These are phyloP conservation scores for Agroathelia rolfsii DNA, from an alignment of 1,284 basidiomycete genomes.

Conservation along the genomic window DNA sequence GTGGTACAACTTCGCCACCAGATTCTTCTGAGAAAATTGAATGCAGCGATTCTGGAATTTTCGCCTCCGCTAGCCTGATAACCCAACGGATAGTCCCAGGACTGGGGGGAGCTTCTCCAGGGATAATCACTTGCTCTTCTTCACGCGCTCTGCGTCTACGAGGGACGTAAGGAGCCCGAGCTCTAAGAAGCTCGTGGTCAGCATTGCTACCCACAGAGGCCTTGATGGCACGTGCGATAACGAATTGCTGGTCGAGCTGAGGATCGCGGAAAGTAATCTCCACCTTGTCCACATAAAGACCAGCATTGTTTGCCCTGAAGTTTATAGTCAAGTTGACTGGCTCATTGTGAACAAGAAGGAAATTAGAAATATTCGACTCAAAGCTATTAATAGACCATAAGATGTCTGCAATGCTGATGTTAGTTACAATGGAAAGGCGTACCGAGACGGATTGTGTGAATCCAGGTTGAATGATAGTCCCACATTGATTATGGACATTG, in stretches of 20 bases:
- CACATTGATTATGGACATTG: no score
- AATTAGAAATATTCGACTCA: no score
- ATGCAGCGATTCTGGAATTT: slow-evolving; percentile 13
- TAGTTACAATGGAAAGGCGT: no score
- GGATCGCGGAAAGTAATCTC: slow-evolving; percentile 33
- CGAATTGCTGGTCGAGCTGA: slow-evolving; percentile 28
- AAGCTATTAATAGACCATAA: no score
- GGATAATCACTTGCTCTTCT: slow-evolving; percentile 20
- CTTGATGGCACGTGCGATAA: slow-evolving; percentile 31
- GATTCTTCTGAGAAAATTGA: slow-evolving; percentile 9
- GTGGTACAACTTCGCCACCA: slow-evolving; percentile 14
- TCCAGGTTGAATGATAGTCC: no score
- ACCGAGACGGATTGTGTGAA: no score
- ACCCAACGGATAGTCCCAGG: slow-evolving; percentile 14
- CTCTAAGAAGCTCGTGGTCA: slow-evolving; percentile 18
- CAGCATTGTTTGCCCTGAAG: slow-evolving; percentile 25
- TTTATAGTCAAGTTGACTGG: slow-evolving; percentile 23
- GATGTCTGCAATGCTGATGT: no score
- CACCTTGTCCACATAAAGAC: slow-evolving; percentile 22
- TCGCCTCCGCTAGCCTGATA: slow-evolving; percentile 12
- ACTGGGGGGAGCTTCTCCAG: slow-evolving; percentile 9
- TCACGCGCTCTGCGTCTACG: slow-evolving; percentile 20
- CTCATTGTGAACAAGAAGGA: no score
- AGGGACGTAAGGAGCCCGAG: slow-evolving; percentile 19
- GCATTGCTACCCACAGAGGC: slow-evolving; percentile 30